Evolutionary conservation across 306 rosid species (phyloP), one percentile per base, ranked within the genome.

Genomic region (Casuarina cunninghamiana): DNA sequence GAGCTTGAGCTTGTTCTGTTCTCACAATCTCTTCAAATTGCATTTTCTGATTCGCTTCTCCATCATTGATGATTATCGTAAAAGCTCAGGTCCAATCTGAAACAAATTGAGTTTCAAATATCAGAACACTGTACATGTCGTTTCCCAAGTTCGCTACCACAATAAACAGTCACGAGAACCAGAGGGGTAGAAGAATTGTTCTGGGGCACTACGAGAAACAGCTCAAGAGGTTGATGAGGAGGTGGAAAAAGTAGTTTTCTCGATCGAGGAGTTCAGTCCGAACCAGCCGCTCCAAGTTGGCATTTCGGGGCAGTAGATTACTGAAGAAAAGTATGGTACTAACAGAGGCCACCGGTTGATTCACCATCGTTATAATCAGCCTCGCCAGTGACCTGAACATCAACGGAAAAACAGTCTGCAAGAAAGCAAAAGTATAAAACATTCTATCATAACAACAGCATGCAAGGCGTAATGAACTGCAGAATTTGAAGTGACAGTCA

Each of bases 281-380:
- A 10, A 89, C 93, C 8, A 87, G 62, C 55, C 88, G 78, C 15
- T 80, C 90, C 13, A 90, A 75, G 84, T 83, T 61, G 68, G 85
- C 89, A 73, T 82, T 85, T 0, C 93, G 78, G 2, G 97, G 97
- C 70, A 92, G 93, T 12, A 79, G 71, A 63, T 83, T 74, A 12
- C 89, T 88, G 21, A 81, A 68, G 71, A 86, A 82, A 3, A 92
- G 88, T 39, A 92, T 75, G n/a, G 90, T 89, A 16, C 86, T 78
- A 6, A 87, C 7, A 1, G 88, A 76, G 2, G 88, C 69, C 7
- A 77, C 65, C 10, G 97, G 96, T 54, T 84, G 86, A 75, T 66
- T 51, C 80, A 79, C 70, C 0, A 89, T 65, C 41, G 88, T 78
- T 43, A 61, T 70, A 49, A 84, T 79, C 19, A 89, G 69, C 51